Base-by-base conservation (phyloP, 129 eudicot genomes). In the Ambrosia artemisiifolia region DNA sequence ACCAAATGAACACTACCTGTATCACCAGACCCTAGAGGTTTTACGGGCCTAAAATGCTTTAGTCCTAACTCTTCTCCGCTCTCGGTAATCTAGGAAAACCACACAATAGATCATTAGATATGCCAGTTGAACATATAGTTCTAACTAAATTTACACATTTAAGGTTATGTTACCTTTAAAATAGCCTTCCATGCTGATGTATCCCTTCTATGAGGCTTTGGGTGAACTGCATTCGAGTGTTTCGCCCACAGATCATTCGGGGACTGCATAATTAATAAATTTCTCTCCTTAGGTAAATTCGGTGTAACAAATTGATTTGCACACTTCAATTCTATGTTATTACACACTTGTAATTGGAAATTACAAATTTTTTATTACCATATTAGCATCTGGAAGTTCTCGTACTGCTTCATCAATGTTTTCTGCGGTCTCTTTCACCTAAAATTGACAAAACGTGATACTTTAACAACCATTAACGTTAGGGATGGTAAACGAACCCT, bases 1-100 rank as follows among this genome's bases (percentile, higher is more conserved):
- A 95, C 99, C 76, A 95, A 75, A 85, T 95, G 99, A 83, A 95
- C 99, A 85, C 97, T 95, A 59, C 99, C 97, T 4, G 99, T 95
- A 62, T 95, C 99, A 11, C 99, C 99, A 36, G 91, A 83, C 80
- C 99, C 99, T 44, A 95, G 65, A 24, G 99, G 99, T 77, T 83
- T 95, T 40, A 95, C 50, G 11, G 99, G 97, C 85, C 73, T 95
- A 72, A 95, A 95, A 83, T 95, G 99, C 80, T 90, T 95, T 73
- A 95, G 73, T 62, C 91, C 88, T 70, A 95, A 66, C 73, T 69
- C 84, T 65, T 95, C 99, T 54, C 97, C 99, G 24, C 83, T 53
- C 34, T 88, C 91, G 1, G 57, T 78, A 79, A 95, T 70, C 99
- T 95, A 84, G 48, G 63, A 55, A 48, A 48, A 70, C 65, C 64